Base-by-base conservation (phyloP, 1,139 yeast species). In the Yamadazyma spencermartinsiae region DNA sequence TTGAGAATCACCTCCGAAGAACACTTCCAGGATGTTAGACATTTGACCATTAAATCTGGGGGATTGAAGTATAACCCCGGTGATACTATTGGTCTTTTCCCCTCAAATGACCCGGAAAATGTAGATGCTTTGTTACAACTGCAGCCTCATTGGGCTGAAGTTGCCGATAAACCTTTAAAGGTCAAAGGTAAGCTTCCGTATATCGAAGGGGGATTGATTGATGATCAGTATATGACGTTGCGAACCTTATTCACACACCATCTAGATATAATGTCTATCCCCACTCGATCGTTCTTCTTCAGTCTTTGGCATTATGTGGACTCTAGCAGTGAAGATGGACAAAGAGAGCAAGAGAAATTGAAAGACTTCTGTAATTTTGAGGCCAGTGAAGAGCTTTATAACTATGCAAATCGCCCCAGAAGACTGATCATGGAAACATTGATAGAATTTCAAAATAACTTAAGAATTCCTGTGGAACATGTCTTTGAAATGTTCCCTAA, bases 11-110 rank as follows among this genome's bases (percentile, higher is more conserved):
- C 97, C 0, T 60, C 77, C 0, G 42, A 49, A 0, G 82, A 79
- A 39, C 98, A 94, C 63, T 89, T 87, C 61, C 98, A 92, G 59
- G 98, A 94, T 55, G 95, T 92, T 1, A 72, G 96, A 29, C 80
- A 77, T 42, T 58, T 90, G 12, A 58, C 62, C 0, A 64, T 89
- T 4, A 58, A 61, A 33, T 46, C 62, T n/a, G 12, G 12, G 5
- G 50, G 54, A 16, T 44, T 74, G 4, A 40, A 53, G 0, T 86
- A 78, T 52, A 45, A 54, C 2, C 90, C 96, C 0, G 98, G 98
- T 3, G 98, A 92, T 52, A 80, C 94, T 0, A 63, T 84, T 1
- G 80, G 86, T 0, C 55, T 92, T 16, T 88, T 83, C 52, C 96
- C 98, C 0, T 63, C 73, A 20, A 94, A 92, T 54, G 78, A 79